Evolutionary conservation across 257 asterid species (phyloP), one percentile per base, ranked within the genome.

Genomic region (Penstemon eatonii): DNA sequence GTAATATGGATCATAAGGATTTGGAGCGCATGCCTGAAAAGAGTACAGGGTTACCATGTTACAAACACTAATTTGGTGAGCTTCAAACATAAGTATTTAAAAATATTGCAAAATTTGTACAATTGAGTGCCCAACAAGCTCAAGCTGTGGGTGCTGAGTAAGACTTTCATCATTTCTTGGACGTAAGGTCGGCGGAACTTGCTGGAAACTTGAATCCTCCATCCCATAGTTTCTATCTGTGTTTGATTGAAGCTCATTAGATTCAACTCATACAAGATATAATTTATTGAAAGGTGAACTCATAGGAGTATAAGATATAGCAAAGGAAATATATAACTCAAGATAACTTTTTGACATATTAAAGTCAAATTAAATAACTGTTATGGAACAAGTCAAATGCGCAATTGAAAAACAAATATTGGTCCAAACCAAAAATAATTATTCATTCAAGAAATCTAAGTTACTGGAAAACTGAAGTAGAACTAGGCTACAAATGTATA

Each of bases 71-170:
- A 25, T 25, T 25, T 25, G 33, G 33, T 25, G 19, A 15, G 25
- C 45, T 25, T 72, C 52, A 7, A 12, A 9, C 1, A 59, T 51
- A 15, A 40, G 15, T 61, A 66, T 36, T 42, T 71, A 50, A 15
- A 1, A 25, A 25, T 25, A 25, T 25, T 25, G 33, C 53, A 25
- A 53, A 39, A 42, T 71, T 69, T 94, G 83, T 76, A 92, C 98
- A 66, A 86, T 74, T 71, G 98, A 89, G 77, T 87, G 96, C 18
- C 92, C 91, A 69, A 25, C 33, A 25, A 87, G 86, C 68, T 86
- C 89, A 67, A 81, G 80, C 59, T 86, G 96, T 42, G 83, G 84
- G 44, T 86, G 78, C 61, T 83, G 92, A 13, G 75, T 63, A 65
- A 82, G 56, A 75, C 69, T 79, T 68, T 62, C 86, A 71, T 80